phyloP scores from a whole-genome alignment of 225 moss, liverwort and hornwort genomes.

The Polytrichum commune region DNA sequence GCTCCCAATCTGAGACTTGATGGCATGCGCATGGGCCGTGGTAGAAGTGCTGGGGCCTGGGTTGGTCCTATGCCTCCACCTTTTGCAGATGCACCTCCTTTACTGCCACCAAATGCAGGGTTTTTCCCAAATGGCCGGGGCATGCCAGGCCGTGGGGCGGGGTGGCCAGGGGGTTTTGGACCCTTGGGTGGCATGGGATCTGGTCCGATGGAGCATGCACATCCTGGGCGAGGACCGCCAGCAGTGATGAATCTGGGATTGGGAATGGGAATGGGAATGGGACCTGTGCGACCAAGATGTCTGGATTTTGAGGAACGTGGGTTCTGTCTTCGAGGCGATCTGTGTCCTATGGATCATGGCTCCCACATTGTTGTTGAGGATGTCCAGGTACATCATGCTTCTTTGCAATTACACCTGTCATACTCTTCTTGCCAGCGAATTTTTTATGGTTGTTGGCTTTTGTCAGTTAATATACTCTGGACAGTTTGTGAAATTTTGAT shows the following conservation, averaged over 20 bases:
- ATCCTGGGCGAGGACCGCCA: conserved; percentile 70
- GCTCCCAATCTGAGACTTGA: conserved; percentile 65
- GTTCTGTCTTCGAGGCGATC: conserved; percentile 89
- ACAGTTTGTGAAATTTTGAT: no score
- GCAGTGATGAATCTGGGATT: conserved; percentile 62
- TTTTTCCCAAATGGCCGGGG: conserved; percentile 80
- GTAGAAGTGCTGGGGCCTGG: conserved; percentile 78
- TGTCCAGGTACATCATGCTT: conserved; percentile 61
- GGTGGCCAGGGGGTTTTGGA: conserved; percentile 65
- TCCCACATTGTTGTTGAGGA: conserved; percentile 98
- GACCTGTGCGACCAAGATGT: conserved; percentile 82
- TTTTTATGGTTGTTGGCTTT: no score
- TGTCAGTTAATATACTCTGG: no score
- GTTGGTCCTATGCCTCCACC: conserved; percentile 74
- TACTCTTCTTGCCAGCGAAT: no score
- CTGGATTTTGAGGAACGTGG: conserved; percentile 96
- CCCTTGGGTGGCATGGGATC: conserved; percentile 81
- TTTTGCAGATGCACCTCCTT: conserved; percentile 73
- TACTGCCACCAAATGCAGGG: conserved; percentile 64
- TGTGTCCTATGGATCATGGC: conserved; percentile 99
- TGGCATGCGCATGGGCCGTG: conserved; percentile 74
- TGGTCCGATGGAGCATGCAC: conserved; percentile 73
- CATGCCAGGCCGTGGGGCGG: conserved; percentile 71
- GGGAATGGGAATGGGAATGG: conserved; percentile 74
- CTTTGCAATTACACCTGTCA: no score